A percentile compares a stretch with the other conserved stretches of the same genome.
These are phyloP conservation scores for Fusarium veterinarium DNA, from an alignment of 2,329 filamentous ascomycete species.

Conservation along the genomic window DNA sequence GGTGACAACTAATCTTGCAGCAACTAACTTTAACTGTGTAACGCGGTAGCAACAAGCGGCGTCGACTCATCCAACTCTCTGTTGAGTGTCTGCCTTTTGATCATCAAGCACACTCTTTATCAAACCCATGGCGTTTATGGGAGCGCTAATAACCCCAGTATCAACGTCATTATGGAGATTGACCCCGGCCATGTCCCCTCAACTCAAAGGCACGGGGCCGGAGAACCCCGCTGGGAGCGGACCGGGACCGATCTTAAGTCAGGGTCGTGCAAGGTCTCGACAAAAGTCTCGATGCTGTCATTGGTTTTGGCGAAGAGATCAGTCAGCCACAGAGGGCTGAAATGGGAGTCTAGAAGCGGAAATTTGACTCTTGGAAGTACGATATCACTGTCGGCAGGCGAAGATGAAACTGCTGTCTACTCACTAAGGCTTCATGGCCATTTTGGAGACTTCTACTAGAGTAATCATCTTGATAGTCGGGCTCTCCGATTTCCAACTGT, in stretches of 20 bases:
- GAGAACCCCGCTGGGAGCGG: slow-evolving; percentile 35
- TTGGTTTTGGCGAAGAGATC: slow-evolving; percentile 5
- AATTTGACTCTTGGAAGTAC: not conserved
- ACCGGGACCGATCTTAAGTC: slow-evolving; percentile 41
- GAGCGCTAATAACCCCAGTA: slow-evolving; percentile 10
- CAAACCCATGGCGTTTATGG: slow-evolving; percentile 1
- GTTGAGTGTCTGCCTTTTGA: not conserved
- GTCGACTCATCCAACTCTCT: not conserved
- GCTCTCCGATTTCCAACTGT: slow-evolving; percentile 34
- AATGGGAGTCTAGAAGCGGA: not conserved
- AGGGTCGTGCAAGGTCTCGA: slow-evolving; percentile 30
- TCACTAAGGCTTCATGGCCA: not conserved
- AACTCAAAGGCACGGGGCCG: slow-evolving; percentile 30
- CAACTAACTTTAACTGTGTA: not conserved
- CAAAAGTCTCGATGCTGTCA: slow-evolving; percentile 13
- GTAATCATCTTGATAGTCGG: slow-evolving; percentile 18
- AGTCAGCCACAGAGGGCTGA: not conserved
- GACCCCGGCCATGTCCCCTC: slow-evolving; percentile 9
- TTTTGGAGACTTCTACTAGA: not conserved
- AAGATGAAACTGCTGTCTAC: not conserved
- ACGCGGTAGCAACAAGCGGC: not conserved
- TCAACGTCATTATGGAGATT: slow-evolving; percentile 43
- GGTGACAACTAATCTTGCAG: slow-evolving; percentile 19
- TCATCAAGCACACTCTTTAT: not conserved
- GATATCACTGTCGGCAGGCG: not conserved